These are phyloP conservation scores for Trichoderma sp. DNA, from an alignment of 2,329 filamentous ascomycete genomes.

Conservation along the genomic window DNA sequence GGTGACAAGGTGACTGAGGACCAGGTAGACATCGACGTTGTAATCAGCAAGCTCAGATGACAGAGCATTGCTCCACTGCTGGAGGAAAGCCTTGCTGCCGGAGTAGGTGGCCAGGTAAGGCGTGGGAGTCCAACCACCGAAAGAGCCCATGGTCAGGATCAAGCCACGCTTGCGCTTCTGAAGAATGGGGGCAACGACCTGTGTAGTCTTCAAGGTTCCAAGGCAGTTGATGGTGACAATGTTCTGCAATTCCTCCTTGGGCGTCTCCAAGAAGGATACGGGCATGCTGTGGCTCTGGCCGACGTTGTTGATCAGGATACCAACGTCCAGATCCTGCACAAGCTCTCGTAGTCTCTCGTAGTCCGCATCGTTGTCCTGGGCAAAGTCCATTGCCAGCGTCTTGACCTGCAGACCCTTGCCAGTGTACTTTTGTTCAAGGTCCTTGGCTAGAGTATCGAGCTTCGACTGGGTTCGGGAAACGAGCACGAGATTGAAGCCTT, in stretches of 20 bases:
- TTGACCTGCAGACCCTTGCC: conserved; percentile 67
- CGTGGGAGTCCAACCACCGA: conserved; percentile 88
- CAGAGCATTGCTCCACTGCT: conserved; percentile 90
- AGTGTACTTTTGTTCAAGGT: conserved; percentile 71
- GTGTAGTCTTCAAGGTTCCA: conserved; percentile 85
- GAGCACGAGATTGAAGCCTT: conserved; percentile 93
- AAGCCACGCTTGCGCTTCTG: conserved; percentile 80
- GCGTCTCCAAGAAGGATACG: conserved; percentile 80
- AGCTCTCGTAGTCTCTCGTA: conserved; percentile 72
- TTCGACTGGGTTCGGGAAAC: conserved; percentile 96
- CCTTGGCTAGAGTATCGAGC: conserved; percentile 72
- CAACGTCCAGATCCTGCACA: conserved; percentile 74
- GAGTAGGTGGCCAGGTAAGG: conserved; percentile 95
- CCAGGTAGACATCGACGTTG: conserved; percentile 86
- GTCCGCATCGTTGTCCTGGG: conserved; percentile 74
- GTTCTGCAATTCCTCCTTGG: conserved; percentile 75
- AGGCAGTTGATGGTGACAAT: conserved; percentile 96
- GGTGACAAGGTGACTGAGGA: conserved; percentile 90
- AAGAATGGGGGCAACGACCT: conserved; percentile 83
- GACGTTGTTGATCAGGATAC: conserved; percentile 94
- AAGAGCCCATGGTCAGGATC: conserved; percentile 96
- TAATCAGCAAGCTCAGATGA: conserved; percentile 78
- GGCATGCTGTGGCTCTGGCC: conserved; percentile 93
- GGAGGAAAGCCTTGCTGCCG: conserved; percentile 96
- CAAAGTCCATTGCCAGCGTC: conserved; percentile 88